Evolutionary conservation across 805 yeast species (phyloP).

Genomic region (Wickerhamiella cacticola): DNA sequence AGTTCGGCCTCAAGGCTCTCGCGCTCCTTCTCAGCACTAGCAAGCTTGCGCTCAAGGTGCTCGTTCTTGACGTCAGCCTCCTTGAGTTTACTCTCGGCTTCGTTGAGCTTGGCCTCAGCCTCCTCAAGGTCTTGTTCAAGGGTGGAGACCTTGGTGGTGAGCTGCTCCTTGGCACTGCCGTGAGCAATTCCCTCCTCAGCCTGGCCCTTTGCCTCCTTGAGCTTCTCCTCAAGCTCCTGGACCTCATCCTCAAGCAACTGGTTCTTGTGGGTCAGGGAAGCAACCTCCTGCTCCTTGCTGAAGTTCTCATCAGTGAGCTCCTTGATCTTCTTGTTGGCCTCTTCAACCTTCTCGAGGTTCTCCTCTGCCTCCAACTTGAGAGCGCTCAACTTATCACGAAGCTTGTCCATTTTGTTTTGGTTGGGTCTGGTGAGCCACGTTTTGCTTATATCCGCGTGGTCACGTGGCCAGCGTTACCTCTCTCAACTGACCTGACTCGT

Average conservation of each 20-base stretch:
- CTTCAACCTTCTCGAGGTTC: slow-evolving; percentile 96
- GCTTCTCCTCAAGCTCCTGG: slow-evolving; percentile 47
- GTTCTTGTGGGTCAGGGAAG: slow-evolving; percentile 84
- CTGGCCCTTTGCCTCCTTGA: slow-evolving; percentile 59
- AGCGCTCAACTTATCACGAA: slow-evolving; percentile 28
- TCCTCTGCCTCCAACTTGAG: slow-evolving; percentile 90
- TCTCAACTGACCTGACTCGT: neutral
- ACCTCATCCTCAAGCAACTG: slow-evolving; percentile 75
- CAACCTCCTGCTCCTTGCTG: slow-evolving; percentile 91
- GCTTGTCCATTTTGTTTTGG: slow-evolving; percentile 40
- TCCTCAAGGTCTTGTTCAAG: slow-evolving; percentile 86
- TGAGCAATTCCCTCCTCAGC: slow-evolving; percentile 86
- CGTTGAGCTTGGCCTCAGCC: slow-evolving; percentile 81
- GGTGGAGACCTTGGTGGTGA: slow-evolving; percentile 76
- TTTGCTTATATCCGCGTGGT: slow-evolving; percentile 9
- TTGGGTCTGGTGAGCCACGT: slow-evolving; percentile 23
- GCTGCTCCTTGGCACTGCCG: slow-evolving; percentile 80
- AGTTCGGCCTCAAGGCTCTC: slow-evolving; percentile 81
- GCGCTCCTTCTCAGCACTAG: slow-evolving; percentile 84
- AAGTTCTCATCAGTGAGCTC: slow-evolving; percentile 82
- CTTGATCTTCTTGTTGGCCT: slow-evolving; percentile 65
- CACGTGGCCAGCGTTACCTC: slow-evolving; percentile 6
- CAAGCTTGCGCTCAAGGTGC: slow-evolving; percentile 86
- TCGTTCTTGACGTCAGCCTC: slow-evolving; percentile 94
- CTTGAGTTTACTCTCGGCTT: slow-evolving; percentile 85